Percentiles rank a stretch among this genome's conserved stretches.
These are phyloP conservation scores for Lagerstroemia speciosa DNA, from an alignment of 345 rosid species.

Conservation along the genomic window DNA sequence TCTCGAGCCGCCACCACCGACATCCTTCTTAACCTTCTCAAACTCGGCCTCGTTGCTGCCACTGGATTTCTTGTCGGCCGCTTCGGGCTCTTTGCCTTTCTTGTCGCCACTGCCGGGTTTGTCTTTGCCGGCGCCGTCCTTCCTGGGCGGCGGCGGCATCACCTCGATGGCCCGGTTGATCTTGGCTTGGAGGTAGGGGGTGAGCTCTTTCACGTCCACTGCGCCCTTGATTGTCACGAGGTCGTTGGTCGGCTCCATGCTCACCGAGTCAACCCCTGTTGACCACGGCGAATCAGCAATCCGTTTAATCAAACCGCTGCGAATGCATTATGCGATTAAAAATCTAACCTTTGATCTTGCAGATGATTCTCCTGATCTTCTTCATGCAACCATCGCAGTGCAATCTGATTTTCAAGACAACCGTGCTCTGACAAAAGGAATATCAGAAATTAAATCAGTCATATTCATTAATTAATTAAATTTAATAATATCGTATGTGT, in stretches of 20 bases:
- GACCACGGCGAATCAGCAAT: not conserved
- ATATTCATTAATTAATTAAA: not conserved
- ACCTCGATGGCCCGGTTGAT: slow-evolving; percentile 24
- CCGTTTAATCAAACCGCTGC: not conserved
- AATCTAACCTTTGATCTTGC: slow-evolving; percentile 26
- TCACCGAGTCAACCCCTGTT: slow-evolving; percentile 26
- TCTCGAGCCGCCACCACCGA: slow-evolving; percentile 6
- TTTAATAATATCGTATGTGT: too few species aligned
- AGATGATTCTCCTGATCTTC: slow-evolving; percentile 22
- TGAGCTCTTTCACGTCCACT: slow-evolving; percentile 29
- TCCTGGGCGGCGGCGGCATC: slow-evolving; percentile 23
- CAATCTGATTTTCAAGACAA: slow-evolving; percentile 27
- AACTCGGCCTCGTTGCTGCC: slow-evolving; percentile 1
- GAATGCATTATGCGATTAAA: not conserved
- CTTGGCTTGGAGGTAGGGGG: slow-evolving; percentile 18
- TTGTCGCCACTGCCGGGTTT: not conserved
- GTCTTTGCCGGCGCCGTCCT: slow-evolving; percentile 11
- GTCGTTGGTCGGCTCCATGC: slow-evolving; percentile 23
- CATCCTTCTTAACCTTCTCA: slow-evolving; percentile 12
- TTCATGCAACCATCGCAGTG: slow-evolving; percentile 39
- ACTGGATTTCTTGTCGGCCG: slow-evolving; percentile 7
- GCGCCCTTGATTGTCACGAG: slow-evolving; percentile 30
- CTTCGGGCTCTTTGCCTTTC: slow-evolving; percentile 7
- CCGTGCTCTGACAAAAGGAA: slow-evolving; percentile 24
- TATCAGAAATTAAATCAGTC: not conserved